Base-by-base conservation (phyloP, 208 protist genomes). In the Wallacemonas collosoma region DNA sequence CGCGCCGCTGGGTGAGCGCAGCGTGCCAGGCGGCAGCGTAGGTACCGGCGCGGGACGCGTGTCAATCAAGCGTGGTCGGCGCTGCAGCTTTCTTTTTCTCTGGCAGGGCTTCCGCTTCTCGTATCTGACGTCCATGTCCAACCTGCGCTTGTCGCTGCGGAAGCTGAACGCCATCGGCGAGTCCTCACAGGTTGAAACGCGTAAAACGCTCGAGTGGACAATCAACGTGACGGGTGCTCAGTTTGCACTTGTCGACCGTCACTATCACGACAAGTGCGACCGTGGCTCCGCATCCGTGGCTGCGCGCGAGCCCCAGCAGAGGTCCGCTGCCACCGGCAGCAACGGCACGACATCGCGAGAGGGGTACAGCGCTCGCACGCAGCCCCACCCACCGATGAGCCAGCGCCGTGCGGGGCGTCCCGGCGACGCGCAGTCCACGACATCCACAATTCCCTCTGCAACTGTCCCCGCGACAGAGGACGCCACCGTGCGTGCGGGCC, bases 41-140 rank as follows among this genome's bases (percentile, higher is more conserved):
- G 26, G 26, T 26, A 26, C 26, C 26, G 26, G 26, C 26, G 26
- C 26, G 26, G 26, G 26, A 26, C 14, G n/a, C n/a, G 60, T 65
- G 64, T 4, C 44, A 9, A 44, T 54, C 44, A 36, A 57, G 44
- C 70, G 58, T 45, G 43, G 53, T 4, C 69, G 69, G 35, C 69
- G 69, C 44, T 62, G 62, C 51, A 86, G 75, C 50, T 88, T 96
- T 77, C 65, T 93, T 38, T 89, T 94, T 63, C 66, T 96, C 1
- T 51, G 94, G 41, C 72, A 83, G 11, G 89, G 92, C 12, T 73
- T 92, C 51, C 82, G 85, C 8, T 68, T 92, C 8, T 91, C 88
- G 41, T 92, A 93, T 71, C 72, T 97, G 14, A 95, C 93, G 1
- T 87, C 84, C 54, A 85, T 95, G 80, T 90, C 87, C 1, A 95